These are phyloP conservation scores for Xylaria palmicola DNA, from an alignment of 495 filamentous ascomycete genomes.

Conservation along the genomic window DNA sequence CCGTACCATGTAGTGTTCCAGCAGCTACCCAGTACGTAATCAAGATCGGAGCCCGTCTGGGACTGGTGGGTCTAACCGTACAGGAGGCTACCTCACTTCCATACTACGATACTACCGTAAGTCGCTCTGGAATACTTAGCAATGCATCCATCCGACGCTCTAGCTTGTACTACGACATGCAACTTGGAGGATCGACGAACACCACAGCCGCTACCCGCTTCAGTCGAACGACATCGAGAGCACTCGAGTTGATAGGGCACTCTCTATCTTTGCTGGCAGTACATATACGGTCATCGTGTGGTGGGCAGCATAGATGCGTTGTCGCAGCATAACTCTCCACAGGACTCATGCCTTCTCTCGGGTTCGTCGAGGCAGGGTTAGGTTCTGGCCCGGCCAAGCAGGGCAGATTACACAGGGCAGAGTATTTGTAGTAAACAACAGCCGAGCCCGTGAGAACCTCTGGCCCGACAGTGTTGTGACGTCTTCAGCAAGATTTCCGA, in stretches of 20 bases:
- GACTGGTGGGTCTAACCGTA: slow-evolving; percentile 5
- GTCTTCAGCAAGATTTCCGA: neutral
- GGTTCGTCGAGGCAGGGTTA: neutral
- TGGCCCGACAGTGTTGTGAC: neutral
- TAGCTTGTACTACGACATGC: neutral
- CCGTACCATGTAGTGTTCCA: no score
- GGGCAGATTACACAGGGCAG: neutral
- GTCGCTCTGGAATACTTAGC: no score
- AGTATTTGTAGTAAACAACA: slow-evolving; percentile 16
- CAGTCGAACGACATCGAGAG: slow-evolving; percentile 5
- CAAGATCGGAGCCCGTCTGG: slow-evolving; percentile 6
- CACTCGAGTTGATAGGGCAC: slow-evolving; percentile 2
- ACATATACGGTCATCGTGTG: slow-evolving; percentile 5
- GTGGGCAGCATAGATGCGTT: slow-evolving; percentile 12
- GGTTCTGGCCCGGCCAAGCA: no score
- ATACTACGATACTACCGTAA: no score
- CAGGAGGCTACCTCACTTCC: no score
- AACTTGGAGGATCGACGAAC: slow-evolving; percentile 15
- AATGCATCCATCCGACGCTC: neutral
- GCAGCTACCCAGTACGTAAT: neutral
- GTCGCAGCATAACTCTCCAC: neutral
- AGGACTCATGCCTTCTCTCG: slow-evolving; percentile 3
- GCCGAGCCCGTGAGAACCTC: neutral
- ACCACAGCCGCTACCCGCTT: slow-evolving; percentile 4
- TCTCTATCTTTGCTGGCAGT: slow-evolving; percentile 13